Conservation (phyloP, 202 grass and related monocot species). For the Musa balbisiana region DNA sequence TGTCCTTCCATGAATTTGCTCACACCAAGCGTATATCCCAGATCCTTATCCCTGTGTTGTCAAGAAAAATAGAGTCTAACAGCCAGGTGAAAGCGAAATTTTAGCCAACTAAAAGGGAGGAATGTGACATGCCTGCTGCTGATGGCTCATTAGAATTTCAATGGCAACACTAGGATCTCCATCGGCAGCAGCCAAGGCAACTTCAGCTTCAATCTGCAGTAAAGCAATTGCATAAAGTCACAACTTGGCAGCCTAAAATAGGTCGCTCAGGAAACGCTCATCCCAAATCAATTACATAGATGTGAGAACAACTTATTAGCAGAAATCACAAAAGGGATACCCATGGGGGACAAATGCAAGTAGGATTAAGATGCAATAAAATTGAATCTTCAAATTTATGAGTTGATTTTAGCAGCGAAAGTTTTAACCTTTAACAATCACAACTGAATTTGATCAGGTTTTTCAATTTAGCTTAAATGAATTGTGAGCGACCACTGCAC, state of each 20-base stretch:
- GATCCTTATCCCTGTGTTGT: neutral
- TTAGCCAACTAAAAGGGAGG: neutral
- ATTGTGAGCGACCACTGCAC: neutral
- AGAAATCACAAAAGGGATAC: too few species aligned
- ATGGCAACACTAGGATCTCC: constrained; percentile 92
- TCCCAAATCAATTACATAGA: too few species aligned
- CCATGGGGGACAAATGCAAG: too few species aligned
- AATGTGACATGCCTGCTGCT: constrained; percentile 33
- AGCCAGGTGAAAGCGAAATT: neutral
- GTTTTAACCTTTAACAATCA: too few species aligned
- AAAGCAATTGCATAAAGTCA: constrained; percentile 5
- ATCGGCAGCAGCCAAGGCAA: constrained; percentile 87
- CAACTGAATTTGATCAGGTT: too few species aligned
- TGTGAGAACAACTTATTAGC: too few species aligned
- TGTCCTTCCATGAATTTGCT: neutral
- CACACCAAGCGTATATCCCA: neutral
- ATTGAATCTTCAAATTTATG: too few species aligned
- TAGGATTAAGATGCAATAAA: too few species aligned
- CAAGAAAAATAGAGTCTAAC: neutral
- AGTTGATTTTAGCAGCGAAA: too few species aligned
- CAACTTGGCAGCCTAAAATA: neutral
- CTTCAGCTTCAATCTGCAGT: constrained; percentile 83
- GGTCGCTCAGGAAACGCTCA: neutral
- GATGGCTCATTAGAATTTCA: constrained; percentile 92
- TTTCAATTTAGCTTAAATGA: neutral